phyloP scores from a whole-genome alignment of 1,284 basidiomycete genomes.

The Ganoderma lucidum region DNA sequence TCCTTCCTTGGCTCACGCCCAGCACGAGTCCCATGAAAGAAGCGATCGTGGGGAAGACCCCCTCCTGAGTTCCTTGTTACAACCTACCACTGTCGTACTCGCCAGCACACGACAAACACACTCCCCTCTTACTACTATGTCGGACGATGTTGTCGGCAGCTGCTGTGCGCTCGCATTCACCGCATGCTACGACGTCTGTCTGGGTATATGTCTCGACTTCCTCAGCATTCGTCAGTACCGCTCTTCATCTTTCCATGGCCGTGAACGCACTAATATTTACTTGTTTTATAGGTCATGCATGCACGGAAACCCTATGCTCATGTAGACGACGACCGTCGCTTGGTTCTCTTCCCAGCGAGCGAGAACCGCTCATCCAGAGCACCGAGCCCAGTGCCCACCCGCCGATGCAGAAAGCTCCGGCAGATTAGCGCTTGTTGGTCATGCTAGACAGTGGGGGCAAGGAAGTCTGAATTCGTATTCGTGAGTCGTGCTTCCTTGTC shows the following conservation, averaged over 20 bases:
- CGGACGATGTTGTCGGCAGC: slow-evolving; percentile 30
- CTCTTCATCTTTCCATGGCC: neutral
- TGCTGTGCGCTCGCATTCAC: slow-evolving; percentile 26
- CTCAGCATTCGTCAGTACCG: slow-evolving; percentile 32
- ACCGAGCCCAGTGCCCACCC: slow-evolving; percentile 11
- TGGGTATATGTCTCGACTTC: slow-evolving; percentile 36
- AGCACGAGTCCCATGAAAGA: neutral
- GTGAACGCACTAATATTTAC: neutral
- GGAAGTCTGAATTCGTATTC: neutral
- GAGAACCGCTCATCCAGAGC: slow-evolving; percentile 15
- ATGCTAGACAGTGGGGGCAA: neutral
- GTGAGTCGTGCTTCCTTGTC: slow-evolving; percentile 1
- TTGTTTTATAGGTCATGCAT: slow-evolving; percentile 17
- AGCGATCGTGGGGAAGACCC: neutral
- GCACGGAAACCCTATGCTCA: slow-evolving; percentile 20
- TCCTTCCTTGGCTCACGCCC: neutral
- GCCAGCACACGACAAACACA: neutral
- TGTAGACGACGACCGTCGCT: slow-evolving; percentile 5
- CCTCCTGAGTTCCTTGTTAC: neutral
- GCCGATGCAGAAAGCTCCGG: slow-evolving; percentile 10
- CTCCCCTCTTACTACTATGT: slow-evolving; percentile 23
- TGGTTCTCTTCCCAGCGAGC: slow-evolving; percentile 5
- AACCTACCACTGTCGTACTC: neutral
- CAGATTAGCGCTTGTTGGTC: neutral
- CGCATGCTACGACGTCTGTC: slow-evolving; percentile 29